A percentile compares a stretch with the other conserved stretches of the same genome.
phyloP scores from a whole-genome alignment of 2,329 filamentous ascomycete species.

The Diaporthe sp. region DNA sequence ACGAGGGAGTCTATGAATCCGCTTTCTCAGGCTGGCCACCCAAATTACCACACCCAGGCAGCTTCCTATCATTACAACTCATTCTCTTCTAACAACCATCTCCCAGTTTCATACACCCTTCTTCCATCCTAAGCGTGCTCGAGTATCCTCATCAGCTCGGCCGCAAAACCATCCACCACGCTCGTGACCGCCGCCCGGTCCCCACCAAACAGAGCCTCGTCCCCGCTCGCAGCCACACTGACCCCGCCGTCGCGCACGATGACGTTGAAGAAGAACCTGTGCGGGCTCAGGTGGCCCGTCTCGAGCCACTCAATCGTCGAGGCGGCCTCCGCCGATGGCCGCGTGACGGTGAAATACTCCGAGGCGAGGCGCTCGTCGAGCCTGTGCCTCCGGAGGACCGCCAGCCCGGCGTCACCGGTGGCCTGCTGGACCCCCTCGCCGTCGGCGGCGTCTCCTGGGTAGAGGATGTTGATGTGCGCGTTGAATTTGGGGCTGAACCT shows the following conservation, averaged over 20 bases:
- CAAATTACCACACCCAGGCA: too few species aligned
- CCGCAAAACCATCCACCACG: constrained; percentile 25
- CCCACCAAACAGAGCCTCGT: constrained; percentile 32
- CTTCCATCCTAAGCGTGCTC: background rate
- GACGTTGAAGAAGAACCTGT: constrained; percentile 42
- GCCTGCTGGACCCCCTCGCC: background rate
- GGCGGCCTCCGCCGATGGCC: background rate
- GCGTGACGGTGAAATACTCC: constrained; percentile 40
- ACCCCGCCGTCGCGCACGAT: constrained; percentile 32
- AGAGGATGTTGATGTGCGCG: constrained; percentile 41
- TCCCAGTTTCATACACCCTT: too few species aligned
- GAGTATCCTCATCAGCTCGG: constrained; percentile 30
- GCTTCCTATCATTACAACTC: background rate
- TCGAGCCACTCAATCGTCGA: constrained; percentile 36
- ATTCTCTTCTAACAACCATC: background rate
- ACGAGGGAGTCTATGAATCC: background rate
- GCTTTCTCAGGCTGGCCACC: too few species aligned
- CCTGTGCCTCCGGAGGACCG: constrained; percentile 35
- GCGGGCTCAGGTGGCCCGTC: constrained; percentile 19
- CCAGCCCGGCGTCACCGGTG: background rate
- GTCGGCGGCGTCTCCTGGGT: constrained; percentile 1
- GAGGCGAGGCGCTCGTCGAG: constrained; percentile 41
- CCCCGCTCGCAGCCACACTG: constrained; percentile 39
- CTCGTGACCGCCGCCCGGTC: constrained; percentile 20
- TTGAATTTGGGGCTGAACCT: constrained; percentile 39